A percentile compares a stretch with the other conserved stretches of the same genome.
Evolutionary conservation across 139 green algal species (phyloP).

Genomic region (Deuterostichococcus epilithicus): DNA sequence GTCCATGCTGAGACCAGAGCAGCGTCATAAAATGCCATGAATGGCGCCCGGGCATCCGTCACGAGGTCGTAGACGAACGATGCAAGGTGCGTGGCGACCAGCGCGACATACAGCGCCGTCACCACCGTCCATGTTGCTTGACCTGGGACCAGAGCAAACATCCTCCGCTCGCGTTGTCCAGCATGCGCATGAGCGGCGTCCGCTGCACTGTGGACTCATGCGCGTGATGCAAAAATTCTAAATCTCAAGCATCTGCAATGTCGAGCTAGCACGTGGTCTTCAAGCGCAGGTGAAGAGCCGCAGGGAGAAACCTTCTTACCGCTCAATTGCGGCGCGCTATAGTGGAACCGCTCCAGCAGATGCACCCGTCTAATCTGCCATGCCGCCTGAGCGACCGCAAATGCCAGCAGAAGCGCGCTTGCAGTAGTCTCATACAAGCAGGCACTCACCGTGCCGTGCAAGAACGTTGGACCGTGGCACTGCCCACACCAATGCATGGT

Average conservation of each 20-base stretch:
- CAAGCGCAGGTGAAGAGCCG: no score
- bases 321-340: background rate
- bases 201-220: no score
- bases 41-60: background rate
- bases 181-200: no score
- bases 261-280: no score
- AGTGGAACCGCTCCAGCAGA: background rate
- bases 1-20: background rate
- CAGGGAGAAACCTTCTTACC: no score
- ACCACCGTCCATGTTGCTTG: background rate
- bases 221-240: no score
- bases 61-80: background rate
- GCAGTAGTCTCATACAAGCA: background rate
- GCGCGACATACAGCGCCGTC: background rate
- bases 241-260: no score
- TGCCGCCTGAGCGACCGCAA: background rate
- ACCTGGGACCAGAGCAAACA: background rate
- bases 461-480: background rate
- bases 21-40: background rate
- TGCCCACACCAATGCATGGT: background rate
- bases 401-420: background rate
- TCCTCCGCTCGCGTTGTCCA: no score
- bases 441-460: background rate
- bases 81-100: background rate
- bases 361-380: background rate